Evolutionary conservation across 2,329 filamentous ascomycete genomes (phyloP), one percentile per base, ranked within the genome.

Genomic region (Phaeosphaeria sp.): DNA sequence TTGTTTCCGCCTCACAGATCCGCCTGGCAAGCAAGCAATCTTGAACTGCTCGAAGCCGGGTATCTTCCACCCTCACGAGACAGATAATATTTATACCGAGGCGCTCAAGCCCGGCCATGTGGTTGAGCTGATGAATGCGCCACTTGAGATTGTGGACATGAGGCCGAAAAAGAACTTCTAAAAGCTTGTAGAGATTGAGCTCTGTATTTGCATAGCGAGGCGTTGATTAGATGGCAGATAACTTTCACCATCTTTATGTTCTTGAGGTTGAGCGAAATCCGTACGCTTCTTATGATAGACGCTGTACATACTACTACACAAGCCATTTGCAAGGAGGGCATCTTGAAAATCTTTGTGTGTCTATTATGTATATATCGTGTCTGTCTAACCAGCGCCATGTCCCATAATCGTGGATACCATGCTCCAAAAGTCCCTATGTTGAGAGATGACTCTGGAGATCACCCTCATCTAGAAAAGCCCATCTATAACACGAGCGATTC

Each of bases 1-100:
- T 49, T 90, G 96, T 22, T 99, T 98, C 78, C 88, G 95, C 33
- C 82, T 99, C 4, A 99, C 95, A 0, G 91, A 97, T 76, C 95
- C 95, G 0, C 94, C 95, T 0, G 95, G 95, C 0, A 84, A 98
- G 66, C 88, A 91, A 62, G 87, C 92, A n/a, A 89, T 99, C 33
- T 81, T 96, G 46, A 85, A 88, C 42, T 99, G 95, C 78, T 88
- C 80, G 2, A 86, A 93, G 59, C 85, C 85, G 0, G 91, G 91
- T 1, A 84, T 96, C 0, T 99, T 99, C 74, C 95, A 99, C 75
- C 91, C 87, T 6, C 89, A 92, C 70, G 77, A 78, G 0, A 83
- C 90, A 62, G 82, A 86, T 23, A 89, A 93, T 67, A 84, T 96
- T 1, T 96, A 96, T 72, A 92, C 90, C 0, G 87, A 89, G 69